These are phyloP conservation scores for Sporobolomyces roseus DNA, from an alignment of 768 basidiomycete species.

Conservation along the genomic window DNA sequence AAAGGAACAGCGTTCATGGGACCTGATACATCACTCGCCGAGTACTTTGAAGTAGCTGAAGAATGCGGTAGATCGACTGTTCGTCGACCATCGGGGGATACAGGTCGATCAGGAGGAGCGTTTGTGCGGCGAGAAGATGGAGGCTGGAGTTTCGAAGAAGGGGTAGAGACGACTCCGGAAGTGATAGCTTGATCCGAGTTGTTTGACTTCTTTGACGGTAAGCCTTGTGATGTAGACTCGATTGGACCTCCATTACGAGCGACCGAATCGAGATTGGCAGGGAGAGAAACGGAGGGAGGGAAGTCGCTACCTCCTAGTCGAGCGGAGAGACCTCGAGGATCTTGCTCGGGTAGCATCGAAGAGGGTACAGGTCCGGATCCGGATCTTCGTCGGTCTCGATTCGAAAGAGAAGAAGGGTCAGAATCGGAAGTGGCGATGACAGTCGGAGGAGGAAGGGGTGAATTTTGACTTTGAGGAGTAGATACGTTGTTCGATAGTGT, in stretches of 20 bases:
- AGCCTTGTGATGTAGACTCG: not conserved
- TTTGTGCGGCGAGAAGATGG: conserved; percentile 3
- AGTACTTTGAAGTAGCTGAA: conserved; percentile 9
- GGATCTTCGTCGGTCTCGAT: conserved; percentile 6
- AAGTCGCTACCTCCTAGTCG: conserved; percentile 41
- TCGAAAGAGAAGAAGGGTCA: conserved; percentile 1
- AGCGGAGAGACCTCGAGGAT: conserved; percentile 22
- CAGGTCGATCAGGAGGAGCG: not conserved
- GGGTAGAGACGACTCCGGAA: not conserved
- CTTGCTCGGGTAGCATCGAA: conserved; percentile 14
- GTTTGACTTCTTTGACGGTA: not conserved
- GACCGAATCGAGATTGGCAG: conserved; percentile 52
- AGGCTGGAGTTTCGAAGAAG: conserved; percentile 4
- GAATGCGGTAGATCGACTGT: not conserved
- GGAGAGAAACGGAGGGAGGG: conserved; percentile 63
- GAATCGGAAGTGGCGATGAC: conserved; percentile 16
- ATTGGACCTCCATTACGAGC: conserved; percentile 21
- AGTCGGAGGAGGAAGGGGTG: conserved; percentile 1
- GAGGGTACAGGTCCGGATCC: conserved; percentile 23
- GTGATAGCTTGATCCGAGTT: not conserved
- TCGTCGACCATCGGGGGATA: conserved; percentile 37
- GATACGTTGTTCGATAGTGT: not conserved
- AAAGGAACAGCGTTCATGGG: conserved; percentile 80
- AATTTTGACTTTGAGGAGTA: too few species aligned
- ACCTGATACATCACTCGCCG: conserved; percentile 68